These are phyloP conservation scores for Exophiala sideris DNA, from an alignment of 2,329 filamentous ascomycete genomes.

Conservation along the genomic window DNA sequence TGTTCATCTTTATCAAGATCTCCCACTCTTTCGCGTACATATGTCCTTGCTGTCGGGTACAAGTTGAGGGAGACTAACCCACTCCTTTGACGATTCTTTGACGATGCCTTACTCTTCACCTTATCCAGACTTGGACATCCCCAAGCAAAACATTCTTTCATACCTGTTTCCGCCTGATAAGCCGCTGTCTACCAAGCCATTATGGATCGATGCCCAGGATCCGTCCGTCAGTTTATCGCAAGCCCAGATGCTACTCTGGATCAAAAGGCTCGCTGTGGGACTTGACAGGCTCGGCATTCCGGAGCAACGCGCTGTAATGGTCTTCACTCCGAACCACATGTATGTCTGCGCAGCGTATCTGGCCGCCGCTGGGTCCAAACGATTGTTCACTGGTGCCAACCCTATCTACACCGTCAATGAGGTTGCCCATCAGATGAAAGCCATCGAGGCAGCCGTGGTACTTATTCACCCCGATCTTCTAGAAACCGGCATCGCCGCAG, in stretches of 20 bases:
- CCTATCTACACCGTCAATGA: conserved; percentile 52
- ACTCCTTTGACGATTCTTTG: background rate
- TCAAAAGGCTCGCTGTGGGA: conserved; percentile 67
- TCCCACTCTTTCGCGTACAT: too few species aligned
- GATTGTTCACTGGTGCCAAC: conserved; percentile 55
- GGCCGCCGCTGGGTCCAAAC: conserved; percentile 46
- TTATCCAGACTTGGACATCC: conserved; percentile 34
- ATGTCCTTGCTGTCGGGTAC: too few species aligned
- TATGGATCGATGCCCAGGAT: conserved; percentile 59
- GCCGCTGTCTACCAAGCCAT: conserved; percentile 34
- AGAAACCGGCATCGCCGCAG: conserved; percentile 39
- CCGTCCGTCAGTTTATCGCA: conserved; percentile 62
- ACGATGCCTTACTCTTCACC: conserved; percentile 26
- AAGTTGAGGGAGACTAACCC: too few species aligned
- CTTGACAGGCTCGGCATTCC: conserved; percentile 59
- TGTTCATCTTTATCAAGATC: too few species aligned
- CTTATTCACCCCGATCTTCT: conserved; percentile 50
- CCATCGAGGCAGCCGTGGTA: conserved; percentile 50
- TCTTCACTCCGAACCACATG: conserved; percentile 67
- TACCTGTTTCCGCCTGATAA: conserved; percentile 45
- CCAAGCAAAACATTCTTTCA: conserved; percentile 43
- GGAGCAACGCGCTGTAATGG: conserved; percentile 62
- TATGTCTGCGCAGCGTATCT: conserved; percentile 56
- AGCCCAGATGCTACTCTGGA: conserved; percentile 59
- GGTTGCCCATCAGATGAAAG: conserved; percentile 51